These are phyloP conservation scores for Ophiostoma fasciatum DNA, from an alignment of 2,329 filamentous ascomycete genomes.

Conservation along the genomic window DNA sequence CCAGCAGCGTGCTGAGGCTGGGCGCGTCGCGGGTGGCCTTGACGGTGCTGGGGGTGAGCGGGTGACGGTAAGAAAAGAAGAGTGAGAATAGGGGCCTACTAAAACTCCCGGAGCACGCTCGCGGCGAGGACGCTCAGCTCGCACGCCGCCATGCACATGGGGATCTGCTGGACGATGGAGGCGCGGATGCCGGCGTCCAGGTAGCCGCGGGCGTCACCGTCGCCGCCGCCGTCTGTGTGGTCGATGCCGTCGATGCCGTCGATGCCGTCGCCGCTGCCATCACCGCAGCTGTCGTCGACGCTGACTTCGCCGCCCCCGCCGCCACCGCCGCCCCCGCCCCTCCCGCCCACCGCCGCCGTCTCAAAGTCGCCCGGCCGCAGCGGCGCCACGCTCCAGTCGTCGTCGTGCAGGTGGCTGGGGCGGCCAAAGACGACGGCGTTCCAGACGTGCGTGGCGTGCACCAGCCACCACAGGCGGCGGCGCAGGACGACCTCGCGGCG, in stretches of 20 bases:
- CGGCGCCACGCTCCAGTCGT: conserved; percentile 13
- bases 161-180: conserved; percentile 6
- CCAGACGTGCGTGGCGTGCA: conserved; percentile 14
- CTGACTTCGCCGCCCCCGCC: too few species aligned
- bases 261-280: too few species aligned
- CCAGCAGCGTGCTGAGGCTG: conserved; percentile 9
- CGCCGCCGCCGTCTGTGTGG: too few species aligned
- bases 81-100: conserved; percentile 8
- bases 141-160: conserved; percentile 13
- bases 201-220: background rate
- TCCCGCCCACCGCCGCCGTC: background rate
- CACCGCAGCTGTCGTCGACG: too few species aligned
- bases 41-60: conserved; percentile 7
- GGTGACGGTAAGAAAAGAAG: background rate
- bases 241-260: background rate
- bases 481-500: conserved; percentile 13
- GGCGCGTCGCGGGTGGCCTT: conserved; percentile 4
- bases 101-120: conserved; percentile 14
- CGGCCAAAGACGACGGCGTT: conserved; percentile 11
- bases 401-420: conserved; percentile 12
- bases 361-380: conserved; percentile 13
- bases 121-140: conserved; percentile 13
- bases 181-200: conserved; percentile 1
- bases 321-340: too few species aligned
- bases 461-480: conserved; percentile 16